Evolutionary conservation across 441 rosid species (phyloP), one percentile per base, ranked within the genome.

Genomic region (Metrosideros polymorpha): DNA sequence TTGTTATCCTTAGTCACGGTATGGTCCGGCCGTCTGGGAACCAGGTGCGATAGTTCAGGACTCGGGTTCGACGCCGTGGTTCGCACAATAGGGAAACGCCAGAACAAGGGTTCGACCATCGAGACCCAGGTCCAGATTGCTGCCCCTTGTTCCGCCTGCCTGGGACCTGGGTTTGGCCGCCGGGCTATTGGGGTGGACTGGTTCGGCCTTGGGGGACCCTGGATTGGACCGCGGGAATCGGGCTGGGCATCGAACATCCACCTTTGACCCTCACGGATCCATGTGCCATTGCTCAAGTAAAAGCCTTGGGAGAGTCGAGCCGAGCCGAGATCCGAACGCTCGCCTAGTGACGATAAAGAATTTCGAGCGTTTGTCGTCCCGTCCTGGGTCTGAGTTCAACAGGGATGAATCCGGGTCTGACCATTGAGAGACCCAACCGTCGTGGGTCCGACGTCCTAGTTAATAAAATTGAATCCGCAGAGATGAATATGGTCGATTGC

Each of bases 171-270:
- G 55, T 53, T 53, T 15, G 4, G 25, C 55, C 4, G 4, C 9
- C 61, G 1, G 15, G 30, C 30, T 25, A 56, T 27, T 56, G 61
- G 30, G n/a, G n/a, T n/a, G n/a, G n/a, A n/a, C n/a, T n/a, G 6
- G 30, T 56, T 56, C 7, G 61, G 30, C 12, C 4, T 0, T 45
- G 25, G 29, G 32, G 63, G 66, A 30, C 3, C 15, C 7, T n/a
- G 35, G 32, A 57, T n/a, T 57, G 9, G 32, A 57, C 18, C 35
- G 13, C 3, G 18, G 32, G 66, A n/a, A n/a, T 57, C 2, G 7
- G 9, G 18, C 2, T n/a, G 32, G 32, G 19, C 9, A 0, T 15
- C 1, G 0, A n/a, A 13, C 0, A 7, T 57, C 19, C 32, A n/a
- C 32, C 18, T 57, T 12, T 4, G 1, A n/a, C 29, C 9, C 32